Evolutionary conservation across 257 asterid genomes (phyloP).

Genomic region (Striga asiatica): DNA sequence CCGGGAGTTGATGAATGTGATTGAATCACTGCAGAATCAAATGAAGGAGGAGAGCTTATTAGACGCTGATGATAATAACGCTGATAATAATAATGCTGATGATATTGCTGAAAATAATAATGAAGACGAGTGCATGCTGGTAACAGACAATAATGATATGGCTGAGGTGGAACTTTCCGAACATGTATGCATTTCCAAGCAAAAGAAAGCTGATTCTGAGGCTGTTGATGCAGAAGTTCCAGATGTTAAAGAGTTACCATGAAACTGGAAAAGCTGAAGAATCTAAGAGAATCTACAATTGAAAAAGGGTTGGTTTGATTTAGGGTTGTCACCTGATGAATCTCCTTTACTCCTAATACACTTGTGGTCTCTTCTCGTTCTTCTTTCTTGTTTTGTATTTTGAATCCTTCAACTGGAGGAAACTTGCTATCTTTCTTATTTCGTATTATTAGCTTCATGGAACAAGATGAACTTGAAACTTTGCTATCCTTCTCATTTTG

Average conservation of each 20-base stretch:
- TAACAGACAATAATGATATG: neutral
- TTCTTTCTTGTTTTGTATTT: too few relatives aligned
- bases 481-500: too few relatives aligned
- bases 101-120: neutral
- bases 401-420: too few relatives aligned
- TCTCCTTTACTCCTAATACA: too few relatives aligned
- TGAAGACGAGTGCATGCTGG: neutral
- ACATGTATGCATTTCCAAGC: neutral
- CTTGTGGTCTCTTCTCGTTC: too few relatives aligned
- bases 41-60: conserved; percentile 39
- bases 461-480: too few relatives aligned
- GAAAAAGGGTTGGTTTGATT: neutral
- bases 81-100: neutral
- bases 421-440: too few relatives aligned
- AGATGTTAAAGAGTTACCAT: neutral
- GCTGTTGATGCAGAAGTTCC: neutral
- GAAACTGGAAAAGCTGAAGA: neutral
- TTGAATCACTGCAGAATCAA: conserved; percentile 52
- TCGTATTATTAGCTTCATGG: too few relatives aligned
- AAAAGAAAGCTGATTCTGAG: neutral
- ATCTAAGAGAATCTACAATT: neutral
- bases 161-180: neutral
- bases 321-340: too few relatives aligned
- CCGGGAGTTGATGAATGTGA: conserved; percentile 66
- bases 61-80: conserved; percentile 26